Conservation (phyloP, 2,329 filamentous ascomycete species). For the Cladosporium sphaerospermum region DNA sequence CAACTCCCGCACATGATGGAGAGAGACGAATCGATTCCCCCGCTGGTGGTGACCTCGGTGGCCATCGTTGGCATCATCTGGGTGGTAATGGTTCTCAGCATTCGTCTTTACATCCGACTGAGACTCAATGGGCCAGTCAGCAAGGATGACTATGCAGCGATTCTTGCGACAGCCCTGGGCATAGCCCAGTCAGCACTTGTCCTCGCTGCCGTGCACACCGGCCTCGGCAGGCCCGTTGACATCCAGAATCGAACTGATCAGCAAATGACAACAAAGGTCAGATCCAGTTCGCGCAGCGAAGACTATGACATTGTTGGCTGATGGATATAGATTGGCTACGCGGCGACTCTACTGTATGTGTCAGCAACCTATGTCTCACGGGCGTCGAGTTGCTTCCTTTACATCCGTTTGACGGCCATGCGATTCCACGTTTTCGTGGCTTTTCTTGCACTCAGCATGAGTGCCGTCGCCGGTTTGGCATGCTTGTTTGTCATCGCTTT, state of each 20-base stretch:
- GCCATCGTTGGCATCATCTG: conserved; percentile 18
- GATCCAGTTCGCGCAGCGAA: background rate
- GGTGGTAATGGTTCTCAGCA: conserved; percentile 20
- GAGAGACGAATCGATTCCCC: background rate
- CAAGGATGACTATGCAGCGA: conserved; percentile 23
- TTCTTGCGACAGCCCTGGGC: conserved; percentile 21
- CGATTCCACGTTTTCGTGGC: conserved; percentile 16
- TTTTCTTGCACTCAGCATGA: conserved; percentile 13
- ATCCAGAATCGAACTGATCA: background rate
- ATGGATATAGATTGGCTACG: background rate
- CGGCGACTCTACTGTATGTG: background rate
- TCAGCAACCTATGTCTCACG: conserved; percentile 14
- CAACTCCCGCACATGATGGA: background rate
- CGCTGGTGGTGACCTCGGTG: conserved; percentile 1
- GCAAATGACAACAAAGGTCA: background rate
- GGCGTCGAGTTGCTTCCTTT: conserved; percentile 22
- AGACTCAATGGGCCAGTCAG: conserved; percentile 26
- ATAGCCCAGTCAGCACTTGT: conserved; percentile 15
- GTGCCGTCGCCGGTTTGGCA: conserved; percentile 13
- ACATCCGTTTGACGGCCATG: conserved; percentile 19
- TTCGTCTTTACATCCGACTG: conserved; percentile 24
- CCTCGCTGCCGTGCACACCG: conserved; percentile 17
- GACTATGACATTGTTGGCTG: background rate
- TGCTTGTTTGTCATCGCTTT: conserved; percentile 18
- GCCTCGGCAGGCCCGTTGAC: conserved; percentile 16